Conservation (phyloP, 2,329 filamentous ascomycete genomes). For the Sclerotinia nivalis region DNA sequence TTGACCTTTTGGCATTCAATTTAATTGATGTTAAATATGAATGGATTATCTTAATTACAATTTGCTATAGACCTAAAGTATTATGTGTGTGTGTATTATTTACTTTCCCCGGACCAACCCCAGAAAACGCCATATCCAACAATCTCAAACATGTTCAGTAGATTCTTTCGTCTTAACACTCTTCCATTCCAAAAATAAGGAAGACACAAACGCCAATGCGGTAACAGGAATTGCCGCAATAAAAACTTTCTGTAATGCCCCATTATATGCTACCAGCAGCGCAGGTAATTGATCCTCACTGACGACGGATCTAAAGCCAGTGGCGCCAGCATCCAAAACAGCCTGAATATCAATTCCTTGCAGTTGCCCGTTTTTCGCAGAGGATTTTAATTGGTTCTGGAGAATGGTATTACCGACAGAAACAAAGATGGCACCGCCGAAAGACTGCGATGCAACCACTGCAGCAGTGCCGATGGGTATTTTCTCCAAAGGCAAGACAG, state of each 20-base stretch:
- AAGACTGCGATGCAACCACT: conserved; percentile 47
- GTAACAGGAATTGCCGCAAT: conserved; percentile 54
- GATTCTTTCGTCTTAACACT: conserved; percentile 27
- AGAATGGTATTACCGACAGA: conserved; percentile 49
- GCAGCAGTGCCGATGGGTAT: conserved; percentile 47
- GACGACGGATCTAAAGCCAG: conserved; percentile 50
- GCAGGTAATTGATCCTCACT: conserved; percentile 44
- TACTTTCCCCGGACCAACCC: neutral
- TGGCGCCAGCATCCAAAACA: conserved; percentile 42
- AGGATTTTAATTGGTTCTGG: conserved; percentile 38
- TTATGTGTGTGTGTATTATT: neutral
- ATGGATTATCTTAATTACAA: neutral
- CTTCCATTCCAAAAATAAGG: conserved; percentile 54
- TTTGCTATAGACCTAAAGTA: neutral
- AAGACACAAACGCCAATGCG: conserved; percentile 50
- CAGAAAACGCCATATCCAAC: neutral
- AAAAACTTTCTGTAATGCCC: conserved; percentile 53
- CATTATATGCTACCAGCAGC: conserved; percentile 56
- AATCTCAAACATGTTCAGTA: neutral
- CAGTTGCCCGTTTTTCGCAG: conserved; percentile 15
- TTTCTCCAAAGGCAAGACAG: conserved; percentile 42
- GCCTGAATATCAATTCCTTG: conserved; percentile 34
- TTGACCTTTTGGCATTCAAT: neutral
- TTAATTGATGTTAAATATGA: neutral
- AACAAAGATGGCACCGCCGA: conserved; percentile 51